Percentiles rank a stretch among this genome's conserved stretches.
Evolutionary conservation across 192 early-diverging fungal genomes (phyloP).

Genomic region (Podochytrium sp.): DNA sequence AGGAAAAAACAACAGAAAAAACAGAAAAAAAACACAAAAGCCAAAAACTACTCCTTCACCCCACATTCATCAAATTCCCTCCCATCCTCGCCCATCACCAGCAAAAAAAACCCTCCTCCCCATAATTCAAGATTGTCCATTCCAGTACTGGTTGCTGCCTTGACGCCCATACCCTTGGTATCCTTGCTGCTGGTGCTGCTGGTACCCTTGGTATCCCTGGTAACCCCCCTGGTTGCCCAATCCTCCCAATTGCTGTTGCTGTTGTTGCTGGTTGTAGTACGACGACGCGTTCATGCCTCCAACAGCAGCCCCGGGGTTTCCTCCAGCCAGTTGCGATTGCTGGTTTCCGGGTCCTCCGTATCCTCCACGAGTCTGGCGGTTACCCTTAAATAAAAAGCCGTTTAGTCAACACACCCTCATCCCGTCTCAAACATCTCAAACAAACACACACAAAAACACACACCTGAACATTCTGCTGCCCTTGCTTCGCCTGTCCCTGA

Average conservation of each 20-base stretch:
- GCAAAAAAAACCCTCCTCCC: background rate
- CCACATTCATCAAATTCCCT: background rate
- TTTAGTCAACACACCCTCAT: too few species aligned
- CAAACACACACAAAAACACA: background rate
- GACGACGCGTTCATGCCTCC: constrained; percentile 14
- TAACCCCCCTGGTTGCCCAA: constrained; percentile 3
- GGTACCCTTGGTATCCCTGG: constrained; percentile 23
- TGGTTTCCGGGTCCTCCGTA: constrained; percentile 15
- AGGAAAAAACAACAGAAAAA: background rate
- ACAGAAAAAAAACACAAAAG: background rate
- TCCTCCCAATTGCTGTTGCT: constrained; percentile 26
- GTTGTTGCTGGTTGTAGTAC: constrained; percentile 39
- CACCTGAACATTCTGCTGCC: constrained; percentile 12
- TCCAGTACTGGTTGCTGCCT: constrained; percentile 41
- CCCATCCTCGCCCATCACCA: background rate
- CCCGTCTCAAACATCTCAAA: background rate
- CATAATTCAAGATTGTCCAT: constrained; percentile 34
- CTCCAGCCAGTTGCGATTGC: constrained; percentile 9
- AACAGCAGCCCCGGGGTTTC: background rate
- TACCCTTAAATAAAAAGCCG: background rate
- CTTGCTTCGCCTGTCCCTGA: constrained; percentile 10
- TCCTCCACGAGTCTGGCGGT: constrained; percentile 25
- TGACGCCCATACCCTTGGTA: constrained; percentile 33
- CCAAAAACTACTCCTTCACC: background rate
- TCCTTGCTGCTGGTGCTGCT: constrained; percentile 22